Conservation (phyloP, 257 asterid genomes). For the Solanum pimpinellifolium region DNA sequence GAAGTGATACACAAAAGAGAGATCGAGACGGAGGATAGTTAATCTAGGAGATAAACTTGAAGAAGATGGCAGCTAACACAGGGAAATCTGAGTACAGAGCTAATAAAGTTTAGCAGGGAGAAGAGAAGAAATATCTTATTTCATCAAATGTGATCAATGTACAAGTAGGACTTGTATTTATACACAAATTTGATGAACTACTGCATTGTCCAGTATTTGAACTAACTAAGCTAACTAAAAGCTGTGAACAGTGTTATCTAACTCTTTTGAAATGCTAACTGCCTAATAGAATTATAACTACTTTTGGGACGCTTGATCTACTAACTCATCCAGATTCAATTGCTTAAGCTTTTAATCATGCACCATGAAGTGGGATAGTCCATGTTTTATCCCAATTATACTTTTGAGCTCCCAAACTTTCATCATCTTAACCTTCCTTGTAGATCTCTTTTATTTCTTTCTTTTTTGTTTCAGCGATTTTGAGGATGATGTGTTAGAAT, state of each 20-base stretch:
- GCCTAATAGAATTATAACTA: too few species aligned
- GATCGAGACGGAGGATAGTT: neutral
- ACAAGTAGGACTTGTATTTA: neutral
- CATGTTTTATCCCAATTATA: neutral
- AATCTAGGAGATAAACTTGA: neutral
- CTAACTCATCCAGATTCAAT: neutral
- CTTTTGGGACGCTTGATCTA: too few species aligned
- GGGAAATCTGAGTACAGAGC: neutral
- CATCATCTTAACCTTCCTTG: neutral
- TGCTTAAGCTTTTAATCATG: neutral
- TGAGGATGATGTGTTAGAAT: neutral
- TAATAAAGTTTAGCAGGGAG: neutral
- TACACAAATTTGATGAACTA: neutral
- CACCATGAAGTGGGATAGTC: neutral
- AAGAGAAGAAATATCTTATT: neutral
- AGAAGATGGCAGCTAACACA: neutral
- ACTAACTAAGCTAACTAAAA: too few species aligned
- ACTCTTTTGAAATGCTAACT: too few species aligned
- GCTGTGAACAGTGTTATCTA: too few species aligned
- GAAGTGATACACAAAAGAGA: neutral
- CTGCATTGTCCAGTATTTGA: too few species aligned
- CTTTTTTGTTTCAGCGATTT: neutral
- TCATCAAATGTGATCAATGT: neutral
- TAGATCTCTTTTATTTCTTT: neutral
- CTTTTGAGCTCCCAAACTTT: neutral